Percentiles rank a stretch among this genome's conserved stretches.
Conservation (phyloP, 352 stramenopile species). For the Elongisporangium undulatum region DNA sequence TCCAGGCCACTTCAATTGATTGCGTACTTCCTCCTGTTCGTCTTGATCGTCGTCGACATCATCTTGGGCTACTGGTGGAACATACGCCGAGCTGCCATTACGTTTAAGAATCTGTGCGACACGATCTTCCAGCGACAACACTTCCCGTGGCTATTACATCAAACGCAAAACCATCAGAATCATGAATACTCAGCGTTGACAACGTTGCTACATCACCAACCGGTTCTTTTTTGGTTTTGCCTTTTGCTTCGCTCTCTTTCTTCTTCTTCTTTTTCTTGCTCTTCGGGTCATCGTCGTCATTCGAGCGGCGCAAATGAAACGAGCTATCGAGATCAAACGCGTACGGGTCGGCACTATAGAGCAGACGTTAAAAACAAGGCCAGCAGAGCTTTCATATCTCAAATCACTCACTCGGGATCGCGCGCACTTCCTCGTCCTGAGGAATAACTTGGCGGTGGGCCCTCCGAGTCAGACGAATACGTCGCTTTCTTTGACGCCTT, state of each 20-base stretch:
- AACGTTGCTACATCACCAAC: slow-evolving; percentile 6
- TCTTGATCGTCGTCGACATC: slow-evolving; percentile 17
- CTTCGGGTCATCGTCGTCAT: slow-evolving; percentile 16
- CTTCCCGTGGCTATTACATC: slow-evolving; percentile 15
- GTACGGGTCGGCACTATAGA: slow-evolving; percentile 58
- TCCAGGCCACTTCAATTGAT: not conserved
- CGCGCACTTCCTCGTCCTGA: slow-evolving; percentile 12
- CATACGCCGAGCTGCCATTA: slow-evolving; percentile 50
- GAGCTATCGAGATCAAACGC: slow-evolving; percentile 58
- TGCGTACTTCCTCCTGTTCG: slow-evolving; percentile 9
- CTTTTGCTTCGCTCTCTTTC: slow-evolving; percentile 19
- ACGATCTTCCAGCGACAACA: slow-evolving; percentile 62
- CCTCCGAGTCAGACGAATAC: slow-evolving; percentile 41
- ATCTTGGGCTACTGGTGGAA: slow-evolving; percentile 11
- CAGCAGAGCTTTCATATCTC: not conserved
- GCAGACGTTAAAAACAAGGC: not conserved
- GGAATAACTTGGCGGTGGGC: slow-evolving; percentile 57
- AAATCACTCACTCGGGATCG: slow-evolving; percentile 21
- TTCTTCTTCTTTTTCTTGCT: slow-evolving; percentile 23
- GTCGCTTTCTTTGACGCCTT: slow-evolving; percentile 12
- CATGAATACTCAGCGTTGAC: not conserved
- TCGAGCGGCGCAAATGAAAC: slow-evolving; percentile 15
- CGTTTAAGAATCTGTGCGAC: slow-evolving; percentile 74
- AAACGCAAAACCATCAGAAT: not conserved
- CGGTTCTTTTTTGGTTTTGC: slow-evolving; percentile 19